A percentile compares a stretch with the other conserved stretches of the same genome.
Conservation (phyloP, 2,329 filamentous ascomycete species). For the Dissoconium aciculare region DNA sequence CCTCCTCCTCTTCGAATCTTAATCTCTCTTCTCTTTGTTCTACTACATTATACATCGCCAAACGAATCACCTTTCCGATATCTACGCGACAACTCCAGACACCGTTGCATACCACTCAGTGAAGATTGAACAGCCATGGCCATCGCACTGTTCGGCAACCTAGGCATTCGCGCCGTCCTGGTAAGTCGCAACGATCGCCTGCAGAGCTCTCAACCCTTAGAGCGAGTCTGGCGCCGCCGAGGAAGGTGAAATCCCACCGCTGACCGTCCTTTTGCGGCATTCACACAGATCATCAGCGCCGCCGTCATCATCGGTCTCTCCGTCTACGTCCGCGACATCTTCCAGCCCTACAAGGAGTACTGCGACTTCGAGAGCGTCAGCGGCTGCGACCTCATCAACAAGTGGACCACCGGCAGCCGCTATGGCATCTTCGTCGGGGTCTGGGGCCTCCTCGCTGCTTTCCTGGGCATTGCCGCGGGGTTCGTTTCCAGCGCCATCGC, state of each 20-base stretch:
- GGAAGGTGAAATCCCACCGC: no score
- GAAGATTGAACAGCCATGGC: no score
- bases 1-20: no score
- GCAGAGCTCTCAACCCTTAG: no score
- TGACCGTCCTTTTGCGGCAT: no score
- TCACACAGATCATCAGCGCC: constrained; percentile 6
- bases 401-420: constrained; percentile 1
- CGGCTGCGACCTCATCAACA: neutral
- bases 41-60: no score
- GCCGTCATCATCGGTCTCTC: constrained; percentile 8
- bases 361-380: constrained; percentile 1
- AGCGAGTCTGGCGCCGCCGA: no score
- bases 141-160: neutral
- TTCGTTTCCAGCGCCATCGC: constrained; percentile 6
- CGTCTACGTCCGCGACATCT: constrained; percentile 1
- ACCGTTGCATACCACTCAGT: no score
- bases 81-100: no score
- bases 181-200: no score
- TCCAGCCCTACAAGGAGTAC: constrained; percentile 1
- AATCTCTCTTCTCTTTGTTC: no score
- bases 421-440: constrained; percentile 8
- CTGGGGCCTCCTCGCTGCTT: constrained; percentile 8
- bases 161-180: neutral
- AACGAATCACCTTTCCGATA: no score
- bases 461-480: constrained; percentile 7